Evolutionary conservation across 2,329 filamentous ascomycete genomes (phyloP), one percentile per base, ranked within the genome.

Genomic region (Ustulina deusta): DNA sequence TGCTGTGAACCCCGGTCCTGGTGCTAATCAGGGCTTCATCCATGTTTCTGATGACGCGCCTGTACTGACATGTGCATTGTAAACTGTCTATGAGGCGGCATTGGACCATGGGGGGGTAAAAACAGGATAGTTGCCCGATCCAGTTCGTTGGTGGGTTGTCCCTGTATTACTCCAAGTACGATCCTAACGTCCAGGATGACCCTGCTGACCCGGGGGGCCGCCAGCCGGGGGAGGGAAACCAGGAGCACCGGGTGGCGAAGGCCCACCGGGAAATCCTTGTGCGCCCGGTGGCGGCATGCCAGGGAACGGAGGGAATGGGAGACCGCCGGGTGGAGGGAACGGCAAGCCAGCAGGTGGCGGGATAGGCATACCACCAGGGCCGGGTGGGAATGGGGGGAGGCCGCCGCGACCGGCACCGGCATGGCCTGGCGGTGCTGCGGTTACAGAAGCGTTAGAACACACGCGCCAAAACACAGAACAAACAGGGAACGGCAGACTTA

Each of bases 401-500:
- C 65, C 60, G 38, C 68, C 65, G n/a, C 68, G 69, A 36, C 69
- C 63, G 80, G 79, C 40, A 66, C 73, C 74, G 7, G 36, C 61
- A 72, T 75, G 74, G 36, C 83, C 86, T 57, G 79, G 81, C 48
- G 87, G 87, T 67, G 86, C 85, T 85, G 76, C 74, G 32, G 64
- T 60, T 10, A 54, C 32, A 49, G 13, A 36, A 4, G 22, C 10
- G 63, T 75, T 61, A 74, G 70, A 38, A 58, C 9, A 36, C 13
- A 4, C 20, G 29, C 73, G 71, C 62, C 46, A 22, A 55, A 42
- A 44, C 29, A 36, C 29, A 34, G 5, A 29, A n/a, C 22, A 22
- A 36, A 22, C 55, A 29, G 34, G 44, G 27, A 36, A 38, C 11
- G 32, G 38, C 44, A 38, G 25, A 84, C 86, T 75, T 87, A 89